Percentiles rank a stretch among this genome's conserved stretches.
Evolutionary conservation across 169 alveolate genomes (phyloP).

Genomic region (Amoebophrya sp.): DNA sequence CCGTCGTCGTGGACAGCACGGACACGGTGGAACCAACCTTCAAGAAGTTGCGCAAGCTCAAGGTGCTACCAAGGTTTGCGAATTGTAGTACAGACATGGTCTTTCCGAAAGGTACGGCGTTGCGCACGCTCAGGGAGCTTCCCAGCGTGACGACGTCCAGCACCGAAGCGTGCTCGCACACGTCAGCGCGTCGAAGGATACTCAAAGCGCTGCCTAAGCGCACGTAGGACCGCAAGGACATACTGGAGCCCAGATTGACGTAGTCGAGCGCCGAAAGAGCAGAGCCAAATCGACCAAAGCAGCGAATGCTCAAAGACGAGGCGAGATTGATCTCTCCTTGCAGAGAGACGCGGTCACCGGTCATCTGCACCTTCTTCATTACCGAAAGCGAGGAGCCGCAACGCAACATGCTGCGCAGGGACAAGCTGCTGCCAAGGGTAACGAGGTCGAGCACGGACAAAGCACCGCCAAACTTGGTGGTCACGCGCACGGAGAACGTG

Average conservation of each 20-base stretch:
- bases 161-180: not conserved
- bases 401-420: not conserved
- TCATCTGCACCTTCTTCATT: not conserved
- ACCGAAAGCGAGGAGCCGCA: not conserved
- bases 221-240: constrained; percentile 23
- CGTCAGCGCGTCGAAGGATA: not conserved
- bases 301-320: constrained; percentile 19
- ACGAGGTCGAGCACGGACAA: not conserved
- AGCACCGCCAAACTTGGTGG: not conserved
- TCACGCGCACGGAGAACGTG: not conserved
- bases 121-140: not conserved
- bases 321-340: not conserved
- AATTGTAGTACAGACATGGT: not conserved
- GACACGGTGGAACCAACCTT: no score
- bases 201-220: not conserved
- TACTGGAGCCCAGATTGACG: constrained; percentile 1
- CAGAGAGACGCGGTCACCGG: constrained; percentile 32
- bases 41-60: no score
- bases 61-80: not conserved
- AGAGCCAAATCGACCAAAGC: not conserved
- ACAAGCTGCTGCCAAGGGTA: constrained; percentile 29
- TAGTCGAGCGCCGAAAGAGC: not conserved
- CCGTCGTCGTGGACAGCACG: no score
- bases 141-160: constrained; percentile 21
- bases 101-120: not conserved